Conservation (phyloP, 768 basidiomycete species). For the Pulveroboletus sp. region DNA sequence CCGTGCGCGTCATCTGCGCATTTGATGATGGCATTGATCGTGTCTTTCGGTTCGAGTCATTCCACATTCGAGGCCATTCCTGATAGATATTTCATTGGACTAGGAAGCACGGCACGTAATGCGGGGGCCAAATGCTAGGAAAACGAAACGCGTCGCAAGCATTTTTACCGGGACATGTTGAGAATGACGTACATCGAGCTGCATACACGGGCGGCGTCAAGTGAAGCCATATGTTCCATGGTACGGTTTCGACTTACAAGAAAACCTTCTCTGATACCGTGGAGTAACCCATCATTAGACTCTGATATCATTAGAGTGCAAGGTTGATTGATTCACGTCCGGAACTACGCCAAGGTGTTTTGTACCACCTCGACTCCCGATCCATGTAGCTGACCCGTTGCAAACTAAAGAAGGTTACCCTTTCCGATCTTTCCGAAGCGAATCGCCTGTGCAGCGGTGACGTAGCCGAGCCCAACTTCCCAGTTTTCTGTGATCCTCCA, state of each 20-base stretch:
- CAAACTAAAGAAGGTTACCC: constrained; percentile 64
- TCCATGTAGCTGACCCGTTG: constrained; percentile 52
- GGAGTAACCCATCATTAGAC: background rate
- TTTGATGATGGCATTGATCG: constrained; percentile 57
- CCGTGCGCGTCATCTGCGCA: constrained; percentile 53
- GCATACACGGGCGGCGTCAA: constrained; percentile 1
- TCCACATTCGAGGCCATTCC: constrained; percentile 67
- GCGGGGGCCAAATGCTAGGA: constrained; percentile 66
- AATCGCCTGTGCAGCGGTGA: constrained; percentile 45
- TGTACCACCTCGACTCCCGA: constrained; percentile 69
- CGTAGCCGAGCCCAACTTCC: constrained; percentile 61
- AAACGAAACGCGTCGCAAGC: background rate
- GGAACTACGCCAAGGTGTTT: constrained; percentile 84
- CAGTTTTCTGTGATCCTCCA: constrained; percentile 84
- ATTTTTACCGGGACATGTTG: background rate
- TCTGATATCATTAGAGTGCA: too few relatives aligned
- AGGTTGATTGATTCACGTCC: constrained; percentile 48
- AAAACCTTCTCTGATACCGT: constrained; percentile 78
- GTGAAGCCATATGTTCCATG: background rate
- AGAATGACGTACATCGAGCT: constrained; percentile 63
- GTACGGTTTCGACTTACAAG: constrained; percentile 48
- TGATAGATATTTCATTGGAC: constrained; percentile 51
- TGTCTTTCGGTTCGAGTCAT: constrained; percentile 77
- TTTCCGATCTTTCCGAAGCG: constrained; percentile 66
- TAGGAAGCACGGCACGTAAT: constrained; percentile 59